These are phyloP conservation scores for Fusarium sp. DNA, from an alignment of 2,329 filamentous ascomycete genomes.

Conservation along the genomic window DNA sequence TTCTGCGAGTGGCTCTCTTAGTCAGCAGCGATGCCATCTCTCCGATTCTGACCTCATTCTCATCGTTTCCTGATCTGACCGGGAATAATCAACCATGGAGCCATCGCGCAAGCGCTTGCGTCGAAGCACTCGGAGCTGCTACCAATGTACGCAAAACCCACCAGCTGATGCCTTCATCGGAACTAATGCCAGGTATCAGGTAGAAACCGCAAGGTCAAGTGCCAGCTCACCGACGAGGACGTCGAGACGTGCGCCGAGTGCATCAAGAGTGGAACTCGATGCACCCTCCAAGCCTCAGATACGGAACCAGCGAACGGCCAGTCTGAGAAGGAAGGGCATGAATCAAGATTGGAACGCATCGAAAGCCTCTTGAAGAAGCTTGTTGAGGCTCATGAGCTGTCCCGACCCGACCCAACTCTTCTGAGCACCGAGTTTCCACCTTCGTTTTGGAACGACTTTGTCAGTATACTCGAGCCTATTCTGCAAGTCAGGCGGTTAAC, in stretches of 20 bases:
- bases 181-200: slow-evolving; percentile 13
- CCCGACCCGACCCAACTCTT: background rate
- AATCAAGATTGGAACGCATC: slow-evolving; percentile 25
- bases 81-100: too few species aligned
- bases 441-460: slow-evolving; percentile 27
- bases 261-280: slow-evolving; percentile 24
- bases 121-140: slow-evolving; percentile 29
- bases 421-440: background rate
- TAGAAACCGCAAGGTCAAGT: slow-evolving; percentile 37
- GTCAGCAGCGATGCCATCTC: too few species aligned
- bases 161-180: too few species aligned
- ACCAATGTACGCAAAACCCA: slow-evolving; percentile 14
- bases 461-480: background rate
- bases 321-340: background rate
- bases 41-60: too few species aligned
- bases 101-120: slow-evolving; percentile 32
- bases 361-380: slow-evolving; percentile 24
- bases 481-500: background rate
- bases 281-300: slow-evolving; percentile 20
- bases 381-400: slow-evolving; percentile 24
- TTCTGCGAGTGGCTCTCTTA: too few species aligned
- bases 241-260: slow-evolving; percentile 30
- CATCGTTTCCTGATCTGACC: too few species aligned
- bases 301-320: background rate
- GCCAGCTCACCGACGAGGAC: slow-evolving; percentile 31